phyloP scores from a whole-genome alignment of 2,329 filamentous ascomycete genomes.

The Fusarium sp. region DNA sequence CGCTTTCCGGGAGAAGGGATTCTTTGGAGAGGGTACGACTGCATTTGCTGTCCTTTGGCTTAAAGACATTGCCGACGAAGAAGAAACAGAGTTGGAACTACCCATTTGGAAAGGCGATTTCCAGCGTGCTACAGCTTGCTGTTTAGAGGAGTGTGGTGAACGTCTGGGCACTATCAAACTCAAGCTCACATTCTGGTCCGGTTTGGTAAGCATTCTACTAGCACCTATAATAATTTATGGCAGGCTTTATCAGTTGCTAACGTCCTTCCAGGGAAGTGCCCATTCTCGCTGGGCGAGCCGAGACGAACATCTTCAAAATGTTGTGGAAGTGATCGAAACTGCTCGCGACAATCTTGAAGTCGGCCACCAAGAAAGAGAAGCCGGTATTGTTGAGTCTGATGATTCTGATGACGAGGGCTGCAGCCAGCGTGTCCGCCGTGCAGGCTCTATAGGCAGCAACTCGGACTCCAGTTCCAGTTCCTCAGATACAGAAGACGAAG shows the following conservation, averaged over 20 bases:
- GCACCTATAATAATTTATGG: not conserved
- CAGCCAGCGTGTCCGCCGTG: not conserved
- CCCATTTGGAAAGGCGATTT: constrained; percentile 72
- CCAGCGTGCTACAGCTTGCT: constrained; percentile 59
- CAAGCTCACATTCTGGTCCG: constrained; percentile 50
- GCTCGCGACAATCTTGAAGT: constrained; percentile 49
- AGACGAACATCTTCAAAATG: constrained; percentile 49
- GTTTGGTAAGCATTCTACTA: constrained; percentile 45
- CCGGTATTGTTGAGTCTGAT: constrained; percentile 49
- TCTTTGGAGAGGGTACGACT: constrained; percentile 63
- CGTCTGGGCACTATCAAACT: constrained; percentile 58
- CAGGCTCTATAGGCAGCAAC: constrained; percentile 36
- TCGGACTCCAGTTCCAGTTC: constrained; percentile 46
- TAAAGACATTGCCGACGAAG: constrained; percentile 74
- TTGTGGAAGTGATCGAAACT: constrained; percentile 60
- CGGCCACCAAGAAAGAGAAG: constrained; percentile 49
- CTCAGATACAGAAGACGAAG: constrained; percentile 45
- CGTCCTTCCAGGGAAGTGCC: constrained; percentile 46
- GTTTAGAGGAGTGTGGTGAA: constrained; percentile 57
- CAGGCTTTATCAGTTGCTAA: constrained; percentile 4
- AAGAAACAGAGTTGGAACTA: constrained; percentile 67
- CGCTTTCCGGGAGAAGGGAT: constrained; percentile 56
- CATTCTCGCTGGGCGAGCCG: constrained; percentile 51
- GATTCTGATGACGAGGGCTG: constrained; percentile 7
- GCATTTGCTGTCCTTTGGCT: constrained; percentile 76